These are phyloP conservation scores for Pharnaceum exiguum DNA, from an alignment of 148 eudicot species.

Conservation along the genomic window DNA sequence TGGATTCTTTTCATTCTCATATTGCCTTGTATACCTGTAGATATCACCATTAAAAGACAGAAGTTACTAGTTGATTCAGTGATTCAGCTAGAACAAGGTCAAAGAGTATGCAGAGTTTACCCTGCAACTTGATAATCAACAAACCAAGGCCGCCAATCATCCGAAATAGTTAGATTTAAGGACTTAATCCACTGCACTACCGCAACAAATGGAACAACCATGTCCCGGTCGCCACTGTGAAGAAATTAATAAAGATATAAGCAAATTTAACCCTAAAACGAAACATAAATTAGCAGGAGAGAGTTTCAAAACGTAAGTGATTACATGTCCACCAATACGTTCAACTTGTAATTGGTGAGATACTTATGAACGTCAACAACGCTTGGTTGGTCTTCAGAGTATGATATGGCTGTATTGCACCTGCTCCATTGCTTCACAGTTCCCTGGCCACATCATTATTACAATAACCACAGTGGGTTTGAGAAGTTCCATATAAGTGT, in stretches of 20 bases:
- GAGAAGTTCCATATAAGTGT: neutral
- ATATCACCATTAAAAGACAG: neutral
- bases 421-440: slow-evolving; percentile 31
- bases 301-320: neutral
- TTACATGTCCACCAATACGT: slow-evolving; percentile 31
- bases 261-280: neutral
- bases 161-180: slow-evolving; percentile 31
- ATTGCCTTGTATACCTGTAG: slow-evolving; percentile 35
- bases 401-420: slow-evolving; percentile 36
- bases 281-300: neutral
- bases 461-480: neutral
- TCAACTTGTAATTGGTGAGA: slow-evolving; percentile 26
- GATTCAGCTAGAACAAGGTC: neutral
- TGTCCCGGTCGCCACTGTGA: slow-evolving; percentile 39
- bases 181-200: slow-evolving; percentile 37
- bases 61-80: neutral
- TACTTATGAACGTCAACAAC: slow-evolving; percentile 30
- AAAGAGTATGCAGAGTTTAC: slow-evolving; percentile 14
- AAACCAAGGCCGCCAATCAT: slow-evolving; percentile 42
- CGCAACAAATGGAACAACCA: slow-evolving; percentile 35
- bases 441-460: slow-evolving; percentile 21
- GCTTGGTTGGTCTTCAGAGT: slow-evolving; percentile 31
- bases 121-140: slow-evolving; percentile 49
- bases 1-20: slow-evolving; percentile 13
- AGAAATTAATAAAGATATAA: neutral